Evolutionary conservation across 2,329 filamentous ascomycete species (phyloP), one percentile per base, ranked within the genome.

Genomic region (Fusarium abutilonis): DNA sequence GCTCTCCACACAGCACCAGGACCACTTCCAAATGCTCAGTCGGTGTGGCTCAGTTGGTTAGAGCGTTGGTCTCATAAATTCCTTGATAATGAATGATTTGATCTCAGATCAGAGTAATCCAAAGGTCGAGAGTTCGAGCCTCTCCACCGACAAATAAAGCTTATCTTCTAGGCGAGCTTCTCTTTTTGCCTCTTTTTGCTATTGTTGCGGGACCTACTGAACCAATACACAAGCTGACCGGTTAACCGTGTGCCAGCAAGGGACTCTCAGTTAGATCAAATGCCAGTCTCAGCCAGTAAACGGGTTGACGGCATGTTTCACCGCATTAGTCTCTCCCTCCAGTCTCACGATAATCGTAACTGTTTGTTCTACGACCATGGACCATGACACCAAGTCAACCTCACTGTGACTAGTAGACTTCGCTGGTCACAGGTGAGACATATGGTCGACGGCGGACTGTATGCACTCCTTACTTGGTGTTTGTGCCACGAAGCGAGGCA

Each of bases 61-160:
- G 63, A 66, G 63, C 61, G 63, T 66, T 66, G 63, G 63, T 66
- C 61, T 66, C 63, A 65, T 63, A 64, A 34, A 36, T 34, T 26
- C 26, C 5, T 34, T 3, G 2, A 26, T 11, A 29, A 15, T 13
- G 13, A 14, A 35, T 66, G 63, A 65, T 52, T 51, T 65, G 63
- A 9, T 51, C 52, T 9, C 19, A 65, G 46, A 48, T 55, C 62
- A 63, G 58, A 54, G 63, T 53, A 45, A 66, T 66, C 58, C 63
- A 66, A 66, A 63, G 62, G 62, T 63, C 58, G 63, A 66, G 58
- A 66, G 58, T 66, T 66, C 58, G 62, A 66, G 62, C 63, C 63
- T 66, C 63, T 66, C 63, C 62, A 58, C 64, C 62, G 63, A 66
- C 62, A 66, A 13, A 9, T n/a, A 5, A 6, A 40, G 23, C 28